Evolutionary conservation across 116 monocot genomes (phyloP).

Genomic region (Dioscorea cayenensis): DNA sequence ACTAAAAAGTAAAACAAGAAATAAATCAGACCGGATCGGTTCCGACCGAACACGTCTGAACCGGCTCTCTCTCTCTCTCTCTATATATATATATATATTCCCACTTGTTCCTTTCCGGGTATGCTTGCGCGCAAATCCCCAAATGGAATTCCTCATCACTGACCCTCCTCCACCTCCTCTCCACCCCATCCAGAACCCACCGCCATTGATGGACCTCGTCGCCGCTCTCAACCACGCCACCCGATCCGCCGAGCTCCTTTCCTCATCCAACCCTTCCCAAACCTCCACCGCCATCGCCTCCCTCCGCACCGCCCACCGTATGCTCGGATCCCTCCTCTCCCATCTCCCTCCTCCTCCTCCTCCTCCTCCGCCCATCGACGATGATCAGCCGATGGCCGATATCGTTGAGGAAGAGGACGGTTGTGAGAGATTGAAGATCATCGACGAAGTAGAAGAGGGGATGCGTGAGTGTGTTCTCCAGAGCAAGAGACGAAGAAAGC

Average conservation of each 20-base stretch:
- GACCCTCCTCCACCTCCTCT: neutral
- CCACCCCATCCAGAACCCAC: neutral
- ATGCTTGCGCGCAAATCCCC: no score
- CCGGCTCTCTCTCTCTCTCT: no score
- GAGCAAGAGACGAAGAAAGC: constrained; percentile 1
- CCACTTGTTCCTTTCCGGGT: no score
- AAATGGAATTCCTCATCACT: neutral
- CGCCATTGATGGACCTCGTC: neutral
- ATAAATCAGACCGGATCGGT: no score
- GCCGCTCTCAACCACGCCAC: neutral
- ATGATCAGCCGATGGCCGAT: neutral
- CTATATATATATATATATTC: no score
- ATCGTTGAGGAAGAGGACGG: neutral
- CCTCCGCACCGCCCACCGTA: neutral
- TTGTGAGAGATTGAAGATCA: neutral
- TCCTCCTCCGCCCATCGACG: neutral
- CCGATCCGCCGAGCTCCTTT: neutral
- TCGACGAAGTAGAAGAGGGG: constrained; percentile 1
- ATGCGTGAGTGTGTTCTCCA: constrained; percentile 2
- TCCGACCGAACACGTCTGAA: no score
- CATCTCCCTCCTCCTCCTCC: neutral
- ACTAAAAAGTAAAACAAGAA: no score
- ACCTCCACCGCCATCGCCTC: neutral
- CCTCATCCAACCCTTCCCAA: neutral
- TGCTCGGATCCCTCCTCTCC: constrained; percentile 3